phyloP scores from a whole-genome alignment of 2,329 filamentous ascomycete genomes.

The Domatiomyces catenatus region DNA sequence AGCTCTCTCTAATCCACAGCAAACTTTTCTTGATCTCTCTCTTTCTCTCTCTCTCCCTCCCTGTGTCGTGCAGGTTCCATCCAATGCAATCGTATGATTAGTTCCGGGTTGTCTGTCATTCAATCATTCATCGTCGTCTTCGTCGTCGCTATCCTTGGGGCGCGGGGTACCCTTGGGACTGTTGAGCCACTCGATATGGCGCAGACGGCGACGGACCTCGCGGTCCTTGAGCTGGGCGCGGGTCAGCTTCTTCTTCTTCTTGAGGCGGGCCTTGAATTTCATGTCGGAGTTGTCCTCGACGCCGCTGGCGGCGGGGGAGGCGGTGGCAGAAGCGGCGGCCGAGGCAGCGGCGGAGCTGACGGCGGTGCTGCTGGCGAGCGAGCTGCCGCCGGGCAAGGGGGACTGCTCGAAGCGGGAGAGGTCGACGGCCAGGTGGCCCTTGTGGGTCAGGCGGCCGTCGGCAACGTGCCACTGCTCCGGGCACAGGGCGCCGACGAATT shows the following conservation, averaged over 20 bases:
- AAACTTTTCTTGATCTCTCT: no score
- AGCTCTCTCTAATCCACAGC: no score
- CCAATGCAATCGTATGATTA: no score
- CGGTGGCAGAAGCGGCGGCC: slow-evolving; percentile 40
- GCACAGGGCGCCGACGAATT: slow-evolving; percentile 91
- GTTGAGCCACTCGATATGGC: slow-evolving; percentile 74
- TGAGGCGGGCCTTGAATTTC: slow-evolving; percentile 68
- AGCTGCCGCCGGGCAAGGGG: slow-evolving; percentile 36
- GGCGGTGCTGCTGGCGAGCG: slow-evolving; percentile 30
- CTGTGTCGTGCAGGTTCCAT: no score
- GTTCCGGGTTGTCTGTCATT: no score
- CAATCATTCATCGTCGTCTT: slow-evolving; percentile 28
- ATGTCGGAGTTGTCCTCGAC: slow-evolving; percentile 63
- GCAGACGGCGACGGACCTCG: slow-evolving; percentile 69
- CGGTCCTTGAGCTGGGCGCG: slow-evolving; percentile 91
- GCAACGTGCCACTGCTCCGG: slow-evolving; percentile 92
- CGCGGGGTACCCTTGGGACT: slow-evolving; percentile 71
- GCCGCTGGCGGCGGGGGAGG: slow-evolving; percentile 62
- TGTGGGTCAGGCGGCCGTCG: slow-evolving; percentile 73
- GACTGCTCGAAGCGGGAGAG: slow-evolving; percentile 79
- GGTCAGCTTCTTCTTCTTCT: slow-evolving; percentile 92
- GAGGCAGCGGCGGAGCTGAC: slow-evolving; percentile 50
- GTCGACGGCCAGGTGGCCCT: slow-evolving; percentile 57
- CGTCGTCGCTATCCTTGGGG: slow-evolving; percentile 63
- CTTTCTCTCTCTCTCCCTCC: no score